Conservation (phyloP, 345 rosid genomes). For the Pistacia atlantica region DNA sequence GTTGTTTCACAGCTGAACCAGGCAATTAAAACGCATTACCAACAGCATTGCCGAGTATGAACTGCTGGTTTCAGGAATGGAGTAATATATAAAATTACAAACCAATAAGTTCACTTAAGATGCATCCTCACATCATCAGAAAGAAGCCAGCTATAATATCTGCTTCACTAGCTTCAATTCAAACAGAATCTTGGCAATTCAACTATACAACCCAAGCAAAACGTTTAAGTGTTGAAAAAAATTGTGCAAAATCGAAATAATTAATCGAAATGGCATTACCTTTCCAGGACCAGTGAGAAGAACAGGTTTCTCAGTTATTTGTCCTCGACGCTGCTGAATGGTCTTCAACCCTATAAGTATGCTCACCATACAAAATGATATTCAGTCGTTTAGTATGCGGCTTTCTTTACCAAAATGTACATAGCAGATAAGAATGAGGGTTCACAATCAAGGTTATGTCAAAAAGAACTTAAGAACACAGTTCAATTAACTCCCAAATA, state of each 20-base stretch:
- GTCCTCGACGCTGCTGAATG: slow-evolving; percentile 84
- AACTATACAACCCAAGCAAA: background rate
- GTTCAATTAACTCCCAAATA: background rate
- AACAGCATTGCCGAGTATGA: background rate
- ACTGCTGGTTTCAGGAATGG: background rate
- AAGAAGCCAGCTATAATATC: background rate
- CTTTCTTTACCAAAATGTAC: slow-evolving; percentile 14
- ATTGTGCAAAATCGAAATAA: background rate
- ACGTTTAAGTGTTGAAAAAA: background rate
- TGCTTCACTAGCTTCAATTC: background rate
- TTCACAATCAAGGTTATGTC: background rate
- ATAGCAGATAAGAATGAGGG: background rate
- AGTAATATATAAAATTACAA: background rate
- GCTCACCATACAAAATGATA: background rate
- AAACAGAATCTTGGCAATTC: background rate
- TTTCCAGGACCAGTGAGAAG: slow-evolving; percentile 94
- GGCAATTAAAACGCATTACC: background rate
- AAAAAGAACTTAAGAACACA: background rate
- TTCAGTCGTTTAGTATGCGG: background rate
- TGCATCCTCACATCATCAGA: background rate
- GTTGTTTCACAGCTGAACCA: background rate
- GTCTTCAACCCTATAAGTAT: slow-evolving; percentile 71
- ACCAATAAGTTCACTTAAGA: background rate
- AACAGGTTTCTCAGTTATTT: slow-evolving; percentile 70
- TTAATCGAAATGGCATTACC: slow-evolving; percentile 41